Evolutionary conservation across 345 rosid genomes (phyloP), one percentile per base, ranked within the genome.

Genomic region (Populus ilicifolia): DNA sequence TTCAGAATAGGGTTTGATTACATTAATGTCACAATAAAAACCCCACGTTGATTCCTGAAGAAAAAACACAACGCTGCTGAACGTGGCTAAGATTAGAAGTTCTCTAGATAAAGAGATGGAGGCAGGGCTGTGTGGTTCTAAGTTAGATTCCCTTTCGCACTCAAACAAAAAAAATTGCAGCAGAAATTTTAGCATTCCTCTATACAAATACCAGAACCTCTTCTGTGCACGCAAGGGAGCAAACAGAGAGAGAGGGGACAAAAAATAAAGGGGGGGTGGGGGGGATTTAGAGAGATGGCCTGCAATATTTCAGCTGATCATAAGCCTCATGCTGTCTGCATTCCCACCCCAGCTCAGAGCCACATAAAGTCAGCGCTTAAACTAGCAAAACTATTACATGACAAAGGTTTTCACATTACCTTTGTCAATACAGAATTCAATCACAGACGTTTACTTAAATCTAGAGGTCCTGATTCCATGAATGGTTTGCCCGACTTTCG

Each of bases 321-420:
- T 2, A 75, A 50, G 16, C 65, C 65, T 35, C 72, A 75, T 50
- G 78, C 72, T 7, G 63, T 75, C 48, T 48, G 69, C 18, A 6
- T 75, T 14, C 78, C 78, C 8, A 20, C 14, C 20, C 78, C 78
- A 5, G 18, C 78, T 13, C 72, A 67, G 56, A 39, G 78, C 46
- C 78, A 75, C 72, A 50, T 75, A 14, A 75, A 67, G 17, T 27
- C 78, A 8, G 50, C 50, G 78, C 71, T 75, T 7, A 75, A 75
- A 33, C 78, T 75, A 12, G 72, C 78, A 48, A 75, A 75, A 36
- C 33, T 75, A 33, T 71, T 75, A 2, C 72, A 75, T 50, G 16
- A 8, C 50, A 75, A 50, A 52, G 78, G 78, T 6, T 59, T 23
- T 20, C 61, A 52, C 23, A 0, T 52, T 6, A 52, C 61, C 61